Evolutionary conservation across 2,329 filamentous ascomycete species (phyloP), one percentile per base, ranked within the genome.

Genomic region (Fusarium sterilihyphosum): DNA sequence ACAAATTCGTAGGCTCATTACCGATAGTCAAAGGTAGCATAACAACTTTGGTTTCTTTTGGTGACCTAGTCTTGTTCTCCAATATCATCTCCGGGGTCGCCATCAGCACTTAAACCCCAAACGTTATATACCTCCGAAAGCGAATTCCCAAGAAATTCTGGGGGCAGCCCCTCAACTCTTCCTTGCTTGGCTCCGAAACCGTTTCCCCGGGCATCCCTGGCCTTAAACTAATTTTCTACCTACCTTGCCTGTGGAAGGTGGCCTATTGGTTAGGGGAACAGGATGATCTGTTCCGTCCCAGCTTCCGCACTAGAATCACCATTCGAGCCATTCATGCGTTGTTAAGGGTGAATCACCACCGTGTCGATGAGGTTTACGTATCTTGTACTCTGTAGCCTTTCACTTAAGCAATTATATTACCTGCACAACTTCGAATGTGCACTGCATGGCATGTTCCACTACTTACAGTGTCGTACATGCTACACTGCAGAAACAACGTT

Each of bases 381-480:
- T 65, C 29, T 70, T 20, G 37, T 37, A 37, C 35, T 17, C 9
- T 17, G 35, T 26, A 26, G n/a, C 57, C 49, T 49, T 31, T 38
- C 35, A 37, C 40, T 22, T 16, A 29, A 22, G 26, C 14, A 35
- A n/a, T 24, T 18, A 31, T 49, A 63, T 73, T 61, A 65, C 66
- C 74, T 67, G 64, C 59, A 58, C 43, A 54, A 35, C 37, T 38
- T 58, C 37, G 52, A 66, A 35, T 53, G n/a, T 73, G 53, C 57
- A 61, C 61, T 59, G 56, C 64, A 78, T 78, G 74, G 76, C 68
- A 74, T 74, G 71, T 78, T 74, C 71, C 63, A 73, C 73, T 56
- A 37, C 50, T 49, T 70, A 68, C 35, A 70, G 62, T 49, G 61
- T 37, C 44, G 44, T 54, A 41, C 52, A 41, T 65, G 40, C 47